phyloP scores from a whole-genome alignment of 2,329 filamentous ascomycete genomes.

The Dactylellina parvicollis region DNA sequence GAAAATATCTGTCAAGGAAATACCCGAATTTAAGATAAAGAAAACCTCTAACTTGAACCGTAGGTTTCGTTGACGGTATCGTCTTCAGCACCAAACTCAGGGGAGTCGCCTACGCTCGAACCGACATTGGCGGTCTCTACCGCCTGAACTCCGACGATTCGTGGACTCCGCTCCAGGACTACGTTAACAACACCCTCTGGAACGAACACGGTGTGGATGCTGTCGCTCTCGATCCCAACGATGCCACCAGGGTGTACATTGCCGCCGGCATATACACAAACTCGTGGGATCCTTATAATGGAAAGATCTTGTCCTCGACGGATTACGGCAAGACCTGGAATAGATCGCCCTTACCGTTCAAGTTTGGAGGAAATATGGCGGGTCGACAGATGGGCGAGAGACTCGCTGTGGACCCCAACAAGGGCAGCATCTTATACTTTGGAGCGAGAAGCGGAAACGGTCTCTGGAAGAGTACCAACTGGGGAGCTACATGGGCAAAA shows the following conservation, averaged over 20 bases:
- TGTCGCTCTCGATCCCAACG: constrained; percentile 67
- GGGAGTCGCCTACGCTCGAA: constrained; percentile 68
- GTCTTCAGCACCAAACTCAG: constrained; percentile 65
- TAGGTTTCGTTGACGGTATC: constrained; percentile 67
- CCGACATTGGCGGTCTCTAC: constrained; percentile 70
- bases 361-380: constrained; percentile 72
- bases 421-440: constrained; percentile 69
- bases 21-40: neutral
- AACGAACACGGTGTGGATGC: constrained; percentile 69
- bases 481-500: constrained; percentile 67
- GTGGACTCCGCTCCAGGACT: constrained; percentile 68
- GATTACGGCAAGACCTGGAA: constrained; percentile 68
- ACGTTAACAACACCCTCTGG: constrained; percentile 65
- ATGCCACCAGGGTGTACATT: constrained; percentile 67
- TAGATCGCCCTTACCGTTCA: constrained; percentile 67
- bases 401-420: constrained; percentile 69
- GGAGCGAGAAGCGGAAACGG: constrained; percentile 70
- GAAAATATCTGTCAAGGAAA: too few relatives aligned
- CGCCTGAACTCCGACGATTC: constrained; percentile 68
- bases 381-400: constrained; percentile 69
- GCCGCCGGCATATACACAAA: constrained; percentile 70
- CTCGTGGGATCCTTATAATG: constrained; percentile 69
- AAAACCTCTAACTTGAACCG: neutral
- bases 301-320: constrained; percentile 67
- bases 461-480: constrained; percentile 69